phyloP scores from a whole-genome alignment of 78 protist genomes.

The Acrasis kona region DNA sequence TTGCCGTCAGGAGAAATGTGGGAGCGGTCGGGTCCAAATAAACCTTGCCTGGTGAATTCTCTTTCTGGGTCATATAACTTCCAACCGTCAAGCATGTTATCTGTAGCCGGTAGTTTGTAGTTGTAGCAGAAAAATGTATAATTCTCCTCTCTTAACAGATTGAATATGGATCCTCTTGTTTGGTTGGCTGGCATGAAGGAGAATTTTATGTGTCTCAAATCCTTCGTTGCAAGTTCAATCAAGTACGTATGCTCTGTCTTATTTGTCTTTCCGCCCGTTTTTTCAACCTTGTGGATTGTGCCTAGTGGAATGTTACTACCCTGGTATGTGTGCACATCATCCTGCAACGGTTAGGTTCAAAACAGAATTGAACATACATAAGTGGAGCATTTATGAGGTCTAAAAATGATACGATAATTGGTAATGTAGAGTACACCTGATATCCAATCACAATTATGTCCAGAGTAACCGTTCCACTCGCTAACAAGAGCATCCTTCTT shows the following conservation, averaged over 20 bases:
- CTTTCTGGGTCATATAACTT: background rate
- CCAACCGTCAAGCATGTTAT: background rate
- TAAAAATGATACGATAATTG: no score
- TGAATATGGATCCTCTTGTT: background rate
- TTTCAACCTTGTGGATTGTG: background rate
- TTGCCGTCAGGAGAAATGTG: no score
- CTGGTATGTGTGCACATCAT: no score
- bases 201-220: background rate
- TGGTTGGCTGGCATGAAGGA: background rate
- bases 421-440: no score
- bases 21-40: no score
- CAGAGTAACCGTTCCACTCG: no score
- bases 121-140: background rate
- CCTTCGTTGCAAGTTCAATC: background rate
- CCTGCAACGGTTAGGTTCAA: no score
- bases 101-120: background rate
- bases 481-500: no score
- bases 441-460: no score
- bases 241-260: background rate
- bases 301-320: no score
- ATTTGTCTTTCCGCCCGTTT: background rate
- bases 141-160: background rate
- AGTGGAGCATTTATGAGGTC: no score
- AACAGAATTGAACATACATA: no score
- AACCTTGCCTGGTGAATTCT: slow-evolving; percentile 20